Evolutionary conservation across 1,284 basidiomycete species (phyloP).

Genomic region (Caloboletus firmus): DNA sequence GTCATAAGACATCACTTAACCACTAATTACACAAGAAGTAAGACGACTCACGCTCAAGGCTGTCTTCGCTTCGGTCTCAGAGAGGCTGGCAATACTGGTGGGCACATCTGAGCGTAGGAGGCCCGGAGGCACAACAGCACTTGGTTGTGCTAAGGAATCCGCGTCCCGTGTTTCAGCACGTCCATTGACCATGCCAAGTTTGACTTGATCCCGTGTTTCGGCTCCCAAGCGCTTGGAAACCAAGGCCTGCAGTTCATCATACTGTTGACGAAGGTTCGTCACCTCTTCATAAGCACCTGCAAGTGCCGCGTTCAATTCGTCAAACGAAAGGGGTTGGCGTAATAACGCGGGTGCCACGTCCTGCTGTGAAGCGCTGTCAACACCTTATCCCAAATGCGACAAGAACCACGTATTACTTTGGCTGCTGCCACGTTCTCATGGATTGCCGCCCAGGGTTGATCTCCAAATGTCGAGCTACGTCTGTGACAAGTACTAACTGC

Average conservation of each 20-base stretch:
- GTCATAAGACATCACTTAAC: not conserved
- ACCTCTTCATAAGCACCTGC: constrained; percentile 27
- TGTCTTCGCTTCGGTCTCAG: constrained; percentile 25
- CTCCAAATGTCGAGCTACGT: constrained; percentile 30
- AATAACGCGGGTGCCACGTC: constrained; percentile 1
- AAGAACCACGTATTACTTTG: constrained; percentile 9
- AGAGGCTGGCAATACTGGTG: constrained; percentile 17
- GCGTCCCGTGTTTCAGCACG: not conserved
- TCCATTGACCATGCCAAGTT: not conserved
- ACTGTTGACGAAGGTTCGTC: constrained; percentile 23
- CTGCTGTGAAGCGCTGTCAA: constrained; percentile 14
- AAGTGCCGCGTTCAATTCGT: constrained; percentile 30
- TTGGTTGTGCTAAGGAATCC: not conserved
- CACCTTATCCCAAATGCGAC: not conserved
- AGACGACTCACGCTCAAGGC: constrained; percentile 20
- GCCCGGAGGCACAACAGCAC: not conserved
- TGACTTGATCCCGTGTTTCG: constrained; percentile 1
- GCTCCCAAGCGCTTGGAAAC: constrained; percentile 18
- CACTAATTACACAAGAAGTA: not conserved
- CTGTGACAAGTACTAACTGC: constrained; percentile 14
- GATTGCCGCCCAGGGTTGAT: constrained; percentile 15
- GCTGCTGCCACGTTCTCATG: constrained; percentile 2
- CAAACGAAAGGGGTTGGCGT: constrained; percentile 23
- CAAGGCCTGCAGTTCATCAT: constrained; percentile 24
- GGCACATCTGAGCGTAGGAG: constrained; percentile 5